Evolutionary conservation across 495 filamentous ascomycete genomes (phyloP).

Genomic region (Rostrohypoxylon terebratum): DNA sequence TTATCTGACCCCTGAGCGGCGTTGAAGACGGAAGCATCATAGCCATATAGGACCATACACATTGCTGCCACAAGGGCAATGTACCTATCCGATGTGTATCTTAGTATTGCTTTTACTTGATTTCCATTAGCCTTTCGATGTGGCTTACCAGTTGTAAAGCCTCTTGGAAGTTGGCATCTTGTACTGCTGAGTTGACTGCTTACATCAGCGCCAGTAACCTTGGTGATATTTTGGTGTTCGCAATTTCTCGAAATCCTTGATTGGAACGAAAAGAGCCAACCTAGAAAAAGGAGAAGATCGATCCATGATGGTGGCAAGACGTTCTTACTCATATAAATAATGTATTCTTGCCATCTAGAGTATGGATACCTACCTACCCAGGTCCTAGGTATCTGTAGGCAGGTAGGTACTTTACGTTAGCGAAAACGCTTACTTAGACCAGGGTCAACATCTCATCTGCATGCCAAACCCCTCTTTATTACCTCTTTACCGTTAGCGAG

Average conservation of each 20-base stretch:
- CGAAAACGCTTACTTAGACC: conserved; percentile 8
- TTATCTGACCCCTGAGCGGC: conserved; percentile 69
- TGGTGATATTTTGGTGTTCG: background rate
- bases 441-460: conserved; percentile 12
- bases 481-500: background rate
- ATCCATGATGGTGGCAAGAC: background rate
- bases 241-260: background rate
- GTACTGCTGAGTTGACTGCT: no score
- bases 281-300: background rate
- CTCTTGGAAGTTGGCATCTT: conserved; percentile 51
- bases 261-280: background rate
- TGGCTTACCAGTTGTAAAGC: conserved; percentile 52
- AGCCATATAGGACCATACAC: conserved; percentile 76
- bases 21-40: conserved; percentile 75
- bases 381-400: background rate
- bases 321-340: conserved; percentile 17
- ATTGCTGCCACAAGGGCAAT: conserved; percentile 70
- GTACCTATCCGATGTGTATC: conserved; percentile 59
- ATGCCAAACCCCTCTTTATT: background rate
- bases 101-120: background rate
- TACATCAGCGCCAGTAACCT: background rate
- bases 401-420: conserved; percentile 5
- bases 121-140: background rate
- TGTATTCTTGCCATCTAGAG: background rate
- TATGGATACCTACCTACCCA: background rate